These are phyloP conservation scores for Backusella psychrophila DNA, from an alignment of 192 early-diverging fungal species.

Conservation along the genomic window DNA sequence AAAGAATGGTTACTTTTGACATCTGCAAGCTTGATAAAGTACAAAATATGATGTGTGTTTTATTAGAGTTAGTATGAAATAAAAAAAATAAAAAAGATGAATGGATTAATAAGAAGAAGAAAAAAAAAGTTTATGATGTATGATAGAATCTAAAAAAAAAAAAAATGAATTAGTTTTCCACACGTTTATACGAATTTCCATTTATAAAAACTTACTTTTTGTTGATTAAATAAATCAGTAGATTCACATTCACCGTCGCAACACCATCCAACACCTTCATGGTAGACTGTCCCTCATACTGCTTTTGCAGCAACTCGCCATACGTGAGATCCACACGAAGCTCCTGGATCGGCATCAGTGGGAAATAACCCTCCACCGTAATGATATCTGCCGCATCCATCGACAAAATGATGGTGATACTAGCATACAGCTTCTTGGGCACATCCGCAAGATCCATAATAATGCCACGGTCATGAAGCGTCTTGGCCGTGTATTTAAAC, in stretches of 20 bases:
- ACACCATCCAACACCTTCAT: constrained; percentile 92
- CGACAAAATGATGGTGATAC: constrained; percentile 87
- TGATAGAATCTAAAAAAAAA: background rate
- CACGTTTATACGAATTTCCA: background rate
- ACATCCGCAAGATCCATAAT: constrained; percentile 83
- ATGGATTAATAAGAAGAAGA: no score
- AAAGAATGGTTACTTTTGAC: background rate
- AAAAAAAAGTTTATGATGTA: background rate
- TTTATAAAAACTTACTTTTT: constrained; percentile 71
- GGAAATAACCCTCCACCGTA: constrained; percentile 78
- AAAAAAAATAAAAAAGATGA: no score
- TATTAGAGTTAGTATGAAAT: no score
- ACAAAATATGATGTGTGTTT: no score
- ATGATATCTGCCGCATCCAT: constrained; percentile 92
- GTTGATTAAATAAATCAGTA: constrained; percentile 95
- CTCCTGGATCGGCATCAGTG: constrained; percentile 65
- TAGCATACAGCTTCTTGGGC: constrained; percentile 81
- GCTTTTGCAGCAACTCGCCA: constrained; percentile 91
- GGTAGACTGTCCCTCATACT: constrained; percentile 90
- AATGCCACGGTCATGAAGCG: constrained; percentile 91
- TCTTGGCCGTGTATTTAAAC: constrained; percentile 95
- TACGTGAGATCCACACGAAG: constrained; percentile 79
- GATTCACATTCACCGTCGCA: constrained; percentile 93
- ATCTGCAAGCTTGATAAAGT: background rate
- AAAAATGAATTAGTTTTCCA: background rate